Percentiles rank a stretch among this genome's conserved stretches.
phyloP scores from a whole-genome alignment of 257 asterid species.

The Solanum boliviense region DNA sequence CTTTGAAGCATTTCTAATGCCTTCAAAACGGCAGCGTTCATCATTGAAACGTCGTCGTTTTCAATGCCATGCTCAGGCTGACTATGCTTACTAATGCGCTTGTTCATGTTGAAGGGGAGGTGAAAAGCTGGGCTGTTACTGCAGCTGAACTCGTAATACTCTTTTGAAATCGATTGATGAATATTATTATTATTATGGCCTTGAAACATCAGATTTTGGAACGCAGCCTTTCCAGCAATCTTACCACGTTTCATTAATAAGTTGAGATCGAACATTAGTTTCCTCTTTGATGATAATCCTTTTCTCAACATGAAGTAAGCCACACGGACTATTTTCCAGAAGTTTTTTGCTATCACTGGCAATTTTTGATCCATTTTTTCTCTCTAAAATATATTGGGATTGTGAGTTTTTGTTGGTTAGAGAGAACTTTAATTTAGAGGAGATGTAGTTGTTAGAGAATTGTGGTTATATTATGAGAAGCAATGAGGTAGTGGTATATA shows the following conservation, averaged over 20 bases:
- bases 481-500: background rate
- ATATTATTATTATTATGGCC: background rate
- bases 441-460: background rate
- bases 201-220: constrained; percentile 2
- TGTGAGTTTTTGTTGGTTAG: background rate
- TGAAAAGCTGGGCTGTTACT: constrained; percentile 51
- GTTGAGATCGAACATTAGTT: constrained; percentile 21
- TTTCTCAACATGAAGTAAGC: constrained; percentile 17
- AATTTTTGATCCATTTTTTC: background rate
- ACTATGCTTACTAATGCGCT: constrained; percentile 1
- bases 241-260: constrained; percentile 34
- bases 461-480: background rate
- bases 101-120: constrained; percentile 28
- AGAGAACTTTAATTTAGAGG: background rate
- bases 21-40: constrained; percentile 8
- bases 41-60: constrained; percentile 2
- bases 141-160: constrained; percentile 81
- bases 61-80: background rate
- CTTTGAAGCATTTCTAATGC: constrained; percentile 40
- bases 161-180: background rate
- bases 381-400: background rate
- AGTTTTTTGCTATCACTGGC: constrained; percentile 11
- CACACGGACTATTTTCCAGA: background rate
- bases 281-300: constrained; percentile 31
- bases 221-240: constrained; percentile 31